Conservation (phyloP, 2,329 filamentous ascomycete species). For the Davidsoniella eucalypti region DNA sequence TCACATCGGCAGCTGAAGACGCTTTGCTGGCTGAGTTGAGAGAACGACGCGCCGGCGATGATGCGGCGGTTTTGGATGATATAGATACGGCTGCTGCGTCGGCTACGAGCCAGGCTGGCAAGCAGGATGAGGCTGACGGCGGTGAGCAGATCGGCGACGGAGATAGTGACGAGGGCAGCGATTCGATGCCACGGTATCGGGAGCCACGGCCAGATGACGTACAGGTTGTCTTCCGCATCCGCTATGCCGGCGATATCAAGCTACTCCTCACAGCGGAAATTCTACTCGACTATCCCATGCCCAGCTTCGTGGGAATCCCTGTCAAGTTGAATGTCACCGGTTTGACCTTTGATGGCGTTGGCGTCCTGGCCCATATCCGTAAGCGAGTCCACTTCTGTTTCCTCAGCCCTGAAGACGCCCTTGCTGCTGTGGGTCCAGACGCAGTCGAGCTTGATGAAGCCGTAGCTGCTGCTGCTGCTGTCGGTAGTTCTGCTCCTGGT, state of each 20-base stretch:
- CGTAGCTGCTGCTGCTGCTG: conserved; percentile 14
- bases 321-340: conserved; percentile 91
- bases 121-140: conserved; percentile 7
- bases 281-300: conserved; percentile 93
- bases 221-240: conserved; percentile 81
- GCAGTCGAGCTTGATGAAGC: conserved; percentile 19
- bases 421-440: conserved; percentile 47
- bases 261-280: conserved; percentile 90
- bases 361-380: conserved; percentile 79
- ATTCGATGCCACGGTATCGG: conserved; percentile 32
- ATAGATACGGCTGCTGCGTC: conserved; percentile 15
- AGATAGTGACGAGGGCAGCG: conserved; percentile 14
- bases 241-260: conserved; percentile 73
- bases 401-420: conserved; percentile 76
- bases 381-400: conserved; percentile 89
- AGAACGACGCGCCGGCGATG: conserved; percentile 22
- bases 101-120: conserved; percentile 13
- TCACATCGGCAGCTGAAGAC: conserved; percentile 24
- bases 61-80: conserved; percentile 25
- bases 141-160: conserved; percentile 12
- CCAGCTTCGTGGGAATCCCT: conserved; percentile 90
- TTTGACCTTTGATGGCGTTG: conserved; percentile 85
- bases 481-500: background rate
- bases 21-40: conserved; percentile 18
- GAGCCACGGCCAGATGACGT: conserved; percentile 73